These are phyloP conservation scores for Pichia cabralensis DNA, from an alignment of 805 yeast species.

Conservation along the genomic window DNA sequence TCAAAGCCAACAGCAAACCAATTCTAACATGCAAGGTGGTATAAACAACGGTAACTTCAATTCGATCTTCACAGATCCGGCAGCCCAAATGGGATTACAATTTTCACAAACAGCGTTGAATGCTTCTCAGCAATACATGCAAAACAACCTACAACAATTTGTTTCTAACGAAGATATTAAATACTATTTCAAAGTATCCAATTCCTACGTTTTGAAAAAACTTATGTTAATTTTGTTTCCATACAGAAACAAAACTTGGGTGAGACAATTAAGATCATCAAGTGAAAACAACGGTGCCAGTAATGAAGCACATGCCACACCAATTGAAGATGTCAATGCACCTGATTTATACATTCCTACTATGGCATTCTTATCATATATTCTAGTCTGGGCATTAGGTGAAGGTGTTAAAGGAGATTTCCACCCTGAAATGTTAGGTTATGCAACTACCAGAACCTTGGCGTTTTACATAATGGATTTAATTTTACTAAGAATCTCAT, in stretches of 20 bases:
- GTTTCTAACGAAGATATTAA: conserved; percentile 51
- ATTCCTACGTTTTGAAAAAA: conserved; percentile 72
- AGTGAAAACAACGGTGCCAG: conserved; percentile 22
- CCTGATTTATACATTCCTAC: conserved; percentile 95
- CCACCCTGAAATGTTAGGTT: conserved; percentile 88
- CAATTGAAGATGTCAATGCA: conserved; percentile 81
- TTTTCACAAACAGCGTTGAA: conserved; percentile 78
- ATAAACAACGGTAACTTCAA: conserved; percentile 17
- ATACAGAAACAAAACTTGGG: conserved; percentile 78
- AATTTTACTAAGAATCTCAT: conserved; percentile 63
- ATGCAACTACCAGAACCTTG: conserved; percentile 74
- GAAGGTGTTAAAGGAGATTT: conserved; percentile 84
- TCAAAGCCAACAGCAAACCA: conserved; percentile 18
- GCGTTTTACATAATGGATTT: conserved; percentile 77
- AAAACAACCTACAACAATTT: conserved; percentile 52
- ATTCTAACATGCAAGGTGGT: not conserved
- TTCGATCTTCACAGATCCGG: conserved; percentile 61
- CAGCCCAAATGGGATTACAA: conserved; percentile 77
- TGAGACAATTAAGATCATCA: conserved; percentile 35
- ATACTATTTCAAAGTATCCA: conserved; percentile 87
- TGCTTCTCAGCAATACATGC: conserved; percentile 71
- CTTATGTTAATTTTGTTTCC: conserved; percentile 73
- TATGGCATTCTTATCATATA: conserved; percentile 86
- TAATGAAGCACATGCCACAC: conserved; percentile 49
- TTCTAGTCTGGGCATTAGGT: conserved; percentile 70